Conservation (phyloP, 768 basidiomycete genomes). For the Podaxis sp. region DNA sequence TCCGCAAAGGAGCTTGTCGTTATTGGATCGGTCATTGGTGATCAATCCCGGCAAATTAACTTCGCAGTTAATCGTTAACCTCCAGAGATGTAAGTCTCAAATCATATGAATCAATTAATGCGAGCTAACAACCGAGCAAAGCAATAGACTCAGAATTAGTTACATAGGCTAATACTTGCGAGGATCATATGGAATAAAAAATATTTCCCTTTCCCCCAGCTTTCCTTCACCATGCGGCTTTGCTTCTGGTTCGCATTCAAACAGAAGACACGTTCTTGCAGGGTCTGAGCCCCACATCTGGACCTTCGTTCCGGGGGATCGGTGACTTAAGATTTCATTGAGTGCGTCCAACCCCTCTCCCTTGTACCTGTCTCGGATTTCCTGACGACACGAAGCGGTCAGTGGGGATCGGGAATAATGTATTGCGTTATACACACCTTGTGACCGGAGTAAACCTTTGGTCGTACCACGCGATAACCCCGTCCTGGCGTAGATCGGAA, state of each 20-base stretch:
- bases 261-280: conserved; percentile 1
- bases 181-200: conserved; percentile 6
- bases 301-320: neutral
- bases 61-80: too few relatives aligned
- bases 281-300: conserved; percentile 2
- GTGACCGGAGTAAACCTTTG: conserved; percentile 6
- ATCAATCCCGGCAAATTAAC: neutral
- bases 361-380: conserved; percentile 1
- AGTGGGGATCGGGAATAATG: neutral
- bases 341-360: conserved; percentile 1
- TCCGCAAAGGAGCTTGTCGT: conserved; percentile 58
- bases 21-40: conserved; percentile 53
- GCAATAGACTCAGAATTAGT: too few relatives aligned
- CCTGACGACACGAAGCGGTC: neutral
- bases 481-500: neutral
- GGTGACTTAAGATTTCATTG: neutral
- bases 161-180: neutral
- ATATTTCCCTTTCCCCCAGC: neutral
- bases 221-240: neutral
- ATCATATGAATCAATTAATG: neutral
- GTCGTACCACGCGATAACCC: neutral
- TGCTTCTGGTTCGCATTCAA: neutral
- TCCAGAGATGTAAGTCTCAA: neutral
- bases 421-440: neutral
- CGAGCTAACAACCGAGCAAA: neutral